Conservation (phyloP, 192 early-diverging fungal species). For the Umbelopsis sp. region DNA sequence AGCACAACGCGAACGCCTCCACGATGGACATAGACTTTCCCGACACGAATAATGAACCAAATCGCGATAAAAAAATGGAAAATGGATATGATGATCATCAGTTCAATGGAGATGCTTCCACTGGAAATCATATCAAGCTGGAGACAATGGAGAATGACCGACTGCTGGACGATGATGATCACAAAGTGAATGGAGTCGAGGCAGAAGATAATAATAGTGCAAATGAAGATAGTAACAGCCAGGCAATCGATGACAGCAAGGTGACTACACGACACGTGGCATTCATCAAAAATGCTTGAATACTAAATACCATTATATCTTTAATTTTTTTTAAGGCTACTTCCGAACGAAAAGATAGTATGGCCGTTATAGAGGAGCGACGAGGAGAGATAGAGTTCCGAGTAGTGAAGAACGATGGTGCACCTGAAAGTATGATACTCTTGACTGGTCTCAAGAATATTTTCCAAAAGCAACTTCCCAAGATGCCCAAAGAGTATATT, state of each 20-base stretch:
- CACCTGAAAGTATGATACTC: constrained; percentile 80
- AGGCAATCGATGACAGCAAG: constrained; percentile 6
- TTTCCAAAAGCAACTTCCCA: constrained; percentile 95
- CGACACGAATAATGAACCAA: not conserved
- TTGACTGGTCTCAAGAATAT: constrained; percentile 95
- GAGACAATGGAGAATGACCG: constrained; percentile 5
- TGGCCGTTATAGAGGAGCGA: constrained; percentile 65
- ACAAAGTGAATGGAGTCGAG: constrained; percentile 24
- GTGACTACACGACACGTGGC: not conserved
- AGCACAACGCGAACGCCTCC: not conserved
- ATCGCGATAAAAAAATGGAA: not conserved
- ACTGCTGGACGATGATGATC: constrained; percentile 20
- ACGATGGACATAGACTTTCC: constrained; percentile 13
- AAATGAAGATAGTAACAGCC: not conserved
- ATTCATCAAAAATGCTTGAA: not conserved
- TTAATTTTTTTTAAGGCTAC: constrained; percentile 18
- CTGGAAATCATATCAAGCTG: not conserved
- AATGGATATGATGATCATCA: constrained; percentile 7
- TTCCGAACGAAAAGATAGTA: constrained; percentile 52
- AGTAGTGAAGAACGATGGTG: constrained; percentile 82
- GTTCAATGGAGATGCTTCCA: not conserved
- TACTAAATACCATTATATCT: not conserved
- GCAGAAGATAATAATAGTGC: constrained; percentile 6
- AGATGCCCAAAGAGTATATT: constrained; percentile 99
- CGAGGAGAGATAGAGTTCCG: constrained; percentile 67